Evolutionary conservation across 2,329 filamentous ascomycete species (phyloP), one percentile per base, ranked within the genome.

Genomic region (Ophiostoma angusticollis): DNA sequence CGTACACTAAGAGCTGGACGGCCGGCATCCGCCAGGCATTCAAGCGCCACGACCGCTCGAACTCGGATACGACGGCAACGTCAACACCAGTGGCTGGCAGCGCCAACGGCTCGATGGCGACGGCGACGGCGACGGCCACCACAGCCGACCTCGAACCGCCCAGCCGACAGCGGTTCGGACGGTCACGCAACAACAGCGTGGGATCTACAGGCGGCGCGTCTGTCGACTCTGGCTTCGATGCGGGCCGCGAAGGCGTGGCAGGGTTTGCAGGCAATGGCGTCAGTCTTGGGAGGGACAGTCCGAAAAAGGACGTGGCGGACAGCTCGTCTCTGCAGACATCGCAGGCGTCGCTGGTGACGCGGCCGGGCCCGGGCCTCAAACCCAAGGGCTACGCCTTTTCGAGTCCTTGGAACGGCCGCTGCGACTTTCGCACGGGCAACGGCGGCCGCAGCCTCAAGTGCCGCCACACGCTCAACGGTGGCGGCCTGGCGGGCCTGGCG

Each of bases 351-450:
- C 34, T 44, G 2, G 39, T 57, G 18, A 63, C 64, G 1, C 55
- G 61, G 2, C 64, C 66, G 0, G 63, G 62, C 0, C 63, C 64
- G 0, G 68, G 61, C 14, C 61, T 67, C 45, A 71, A 64, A 39
- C 66, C 76, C 0, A 68, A 69, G 23, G 80, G 78, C 14, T 93
- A 93, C 58, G 72, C 76, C 1, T 95, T 95, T 54, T 62, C 67
- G 16, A 91, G 83, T 30, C 87, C 86, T 0, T 96, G 89, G 89
- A 78, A 84, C 44, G 83, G 84, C 13, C 72, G 72, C 30, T 96
- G 89, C 60, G 82, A 87, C 44, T 96, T 96, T 58, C 68, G 74
- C 13, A 91, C 86, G 0, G 80, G 82, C 27, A 69, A 76, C 40
- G 79, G 74, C 31, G 87, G 89, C 3, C 78, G 80, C 37, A 80